Percentiles rank a stretch among this genome's conserved stretches.
Evolutionary conservation across 371 early-diverging fungal species (phyloP).

Genomic region (Syncephalis plumigaleata): DNA sequence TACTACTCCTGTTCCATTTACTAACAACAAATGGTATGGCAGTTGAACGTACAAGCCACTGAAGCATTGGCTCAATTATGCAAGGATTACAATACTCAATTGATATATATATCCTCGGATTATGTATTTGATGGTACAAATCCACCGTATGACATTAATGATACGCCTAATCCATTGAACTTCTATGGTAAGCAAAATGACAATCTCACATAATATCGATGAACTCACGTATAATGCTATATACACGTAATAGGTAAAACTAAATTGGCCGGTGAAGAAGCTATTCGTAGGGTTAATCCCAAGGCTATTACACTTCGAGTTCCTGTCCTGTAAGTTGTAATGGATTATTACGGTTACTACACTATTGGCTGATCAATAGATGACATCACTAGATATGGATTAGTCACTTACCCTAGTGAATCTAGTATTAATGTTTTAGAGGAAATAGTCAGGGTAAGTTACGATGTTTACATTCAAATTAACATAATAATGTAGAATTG

Average conservation of each 20-base stretch:
- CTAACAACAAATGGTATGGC: neutral
- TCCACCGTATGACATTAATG: slow-evolving; percentile 58
- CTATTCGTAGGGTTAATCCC: slow-evolving; percentile 28
- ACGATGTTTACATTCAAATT: too few relatives aligned
- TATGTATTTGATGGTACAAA: slow-evolving; percentile 78
- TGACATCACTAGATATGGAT: slow-evolving; percentile 32
- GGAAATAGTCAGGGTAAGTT: slow-evolving; percentile 30
- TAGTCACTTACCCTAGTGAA: slow-evolving; percentile 41
- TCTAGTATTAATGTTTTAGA: slow-evolving; percentile 60
- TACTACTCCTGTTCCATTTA: neutral
- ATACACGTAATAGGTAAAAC: slow-evolving; percentile 27
- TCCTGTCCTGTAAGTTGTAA: slow-evolving; percentile 39
- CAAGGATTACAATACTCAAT: slow-evolving; percentile 21
- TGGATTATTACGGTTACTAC: neutral
- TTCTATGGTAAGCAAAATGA: slow-evolving; percentile 34
- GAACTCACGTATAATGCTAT: too few relatives aligned
- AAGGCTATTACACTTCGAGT: slow-evolving; percentile 53
- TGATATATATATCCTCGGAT: slow-evolving; percentile 80
- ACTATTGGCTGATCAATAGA: neutral
- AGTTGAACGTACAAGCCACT: slow-evolving; percentile 52
- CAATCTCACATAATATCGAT: too few relatives aligned
- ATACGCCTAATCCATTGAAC: slow-evolving; percentile 57
- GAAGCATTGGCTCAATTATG: slow-evolving; percentile 30
- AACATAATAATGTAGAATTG: too few relatives aligned
- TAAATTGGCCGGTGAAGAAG: slow-evolving; percentile 55